phyloP scores from a whole-genome alignment of 371 early-diverging fungal genomes.

The Parasitella parasitica region DNA sequence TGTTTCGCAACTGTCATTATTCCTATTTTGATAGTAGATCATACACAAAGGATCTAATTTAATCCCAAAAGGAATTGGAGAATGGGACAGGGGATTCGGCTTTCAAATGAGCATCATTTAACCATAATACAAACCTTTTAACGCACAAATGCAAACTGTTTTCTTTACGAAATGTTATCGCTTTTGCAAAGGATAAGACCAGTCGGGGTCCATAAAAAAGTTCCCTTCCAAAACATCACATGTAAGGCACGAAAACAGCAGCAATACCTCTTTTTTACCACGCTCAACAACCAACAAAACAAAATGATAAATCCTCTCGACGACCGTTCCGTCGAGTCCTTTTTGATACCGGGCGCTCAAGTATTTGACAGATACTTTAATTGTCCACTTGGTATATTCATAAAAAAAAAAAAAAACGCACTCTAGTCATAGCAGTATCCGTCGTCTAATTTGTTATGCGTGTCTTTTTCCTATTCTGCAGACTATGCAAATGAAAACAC shows the following conservation, averaged over 20 bases:
- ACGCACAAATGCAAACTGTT: neutral
- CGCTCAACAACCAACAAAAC: neutral
- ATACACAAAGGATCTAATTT: too few relatives aligned
- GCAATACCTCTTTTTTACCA: neutral
- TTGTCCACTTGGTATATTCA: conserved; percentile 54
- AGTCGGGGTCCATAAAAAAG: neutral
- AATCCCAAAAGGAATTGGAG: too few relatives aligned
- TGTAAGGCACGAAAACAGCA: neutral
- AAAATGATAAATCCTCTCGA: conserved; percentile 27
- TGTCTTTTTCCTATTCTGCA: neutral
- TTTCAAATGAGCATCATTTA: neutral
- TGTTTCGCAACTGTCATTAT: too few relatives aligned
- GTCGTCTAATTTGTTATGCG: too few relatives aligned
- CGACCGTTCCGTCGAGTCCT: conserved; percentile 48
- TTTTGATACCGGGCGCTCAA: conserved; percentile 56
- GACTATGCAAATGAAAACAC: conserved; percentile 42
- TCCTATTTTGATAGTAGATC: too few relatives aligned
- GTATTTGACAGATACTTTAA: conserved; percentile 63
- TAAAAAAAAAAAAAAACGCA: too few relatives aligned
- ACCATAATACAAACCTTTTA: too few relatives aligned
- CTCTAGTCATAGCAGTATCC: too few relatives aligned
- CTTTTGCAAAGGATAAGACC: neutral
- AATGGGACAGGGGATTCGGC: neutral
- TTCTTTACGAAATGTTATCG: neutral
- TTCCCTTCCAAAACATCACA: neutral